These are phyloP conservation scores for Abortiporus biennis DNA, from an alignment of 1,284 basidiomycete species.

Conservation along the genomic window DNA sequence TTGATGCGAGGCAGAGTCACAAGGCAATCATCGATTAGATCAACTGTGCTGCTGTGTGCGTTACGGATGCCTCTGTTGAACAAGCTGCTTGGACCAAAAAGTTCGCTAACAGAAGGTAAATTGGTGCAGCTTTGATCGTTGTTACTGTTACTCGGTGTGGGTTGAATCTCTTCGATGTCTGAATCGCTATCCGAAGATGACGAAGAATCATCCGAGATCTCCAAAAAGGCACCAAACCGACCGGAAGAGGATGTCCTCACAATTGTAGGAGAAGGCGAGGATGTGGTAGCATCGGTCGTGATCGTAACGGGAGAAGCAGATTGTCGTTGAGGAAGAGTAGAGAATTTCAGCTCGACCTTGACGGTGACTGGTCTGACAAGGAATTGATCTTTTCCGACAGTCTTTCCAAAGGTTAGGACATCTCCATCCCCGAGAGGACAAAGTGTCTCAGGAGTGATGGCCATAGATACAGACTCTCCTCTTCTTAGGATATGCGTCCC, in stretches of 20 bases:
- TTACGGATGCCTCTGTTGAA: too few relatives aligned
- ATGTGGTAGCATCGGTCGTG: conserved; percentile 3
- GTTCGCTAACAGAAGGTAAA: too few relatives aligned
- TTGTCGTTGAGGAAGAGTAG: conserved; percentile 6
- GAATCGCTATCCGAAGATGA: conserved; percentile 7
- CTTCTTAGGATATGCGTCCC: conserved; percentile 51
- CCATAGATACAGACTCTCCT: conserved; percentile 36
- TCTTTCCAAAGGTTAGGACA: conserved; percentile 65
- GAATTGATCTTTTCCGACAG: conserved; percentile 52
- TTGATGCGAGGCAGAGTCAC: too few relatives aligned
- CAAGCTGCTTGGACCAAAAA: too few relatives aligned
- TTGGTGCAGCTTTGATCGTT: neutral
- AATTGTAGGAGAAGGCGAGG: too few relatives aligned
- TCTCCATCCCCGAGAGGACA: conserved; percentile 55
- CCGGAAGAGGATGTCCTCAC: conserved; percentile 32
- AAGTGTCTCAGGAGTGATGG: conserved; percentile 40
- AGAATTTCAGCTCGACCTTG: conserved; percentile 44
- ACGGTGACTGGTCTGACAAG: conserved; percentile 55
- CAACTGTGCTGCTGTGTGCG: too few relatives aligned
- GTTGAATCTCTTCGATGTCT: neutral
- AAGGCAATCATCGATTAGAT: too few relatives aligned
- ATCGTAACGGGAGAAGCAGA: conserved; percentile 6
- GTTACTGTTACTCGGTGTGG: neutral
- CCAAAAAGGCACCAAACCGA: conserved; percentile 48
- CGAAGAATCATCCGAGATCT: conserved; percentile 27